phyloP scores from a whole-genome alignment of 208 protist genomes.

The Angomonas ambiguus region DNA sequence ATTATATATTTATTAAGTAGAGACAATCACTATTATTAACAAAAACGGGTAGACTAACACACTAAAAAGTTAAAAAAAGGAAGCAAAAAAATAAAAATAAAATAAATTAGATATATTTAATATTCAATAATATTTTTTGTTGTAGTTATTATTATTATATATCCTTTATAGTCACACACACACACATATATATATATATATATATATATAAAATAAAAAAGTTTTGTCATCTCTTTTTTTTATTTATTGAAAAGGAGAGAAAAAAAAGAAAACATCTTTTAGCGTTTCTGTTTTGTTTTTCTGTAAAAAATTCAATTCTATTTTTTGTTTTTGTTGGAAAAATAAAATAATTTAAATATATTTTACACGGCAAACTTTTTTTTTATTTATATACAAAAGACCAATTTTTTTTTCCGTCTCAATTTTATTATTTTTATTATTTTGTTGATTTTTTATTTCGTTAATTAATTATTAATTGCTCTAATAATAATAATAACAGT shows the following conservation, averaged over 20 bases:
- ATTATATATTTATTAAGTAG: neutral
- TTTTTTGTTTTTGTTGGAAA: conserved; percentile 11
- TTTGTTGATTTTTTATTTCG: too few species aligned
- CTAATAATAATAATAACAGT: conserved; percentile 1
- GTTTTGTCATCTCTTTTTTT: neutral
- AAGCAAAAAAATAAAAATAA: conserved; percentile 1
- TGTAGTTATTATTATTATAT: too few species aligned
- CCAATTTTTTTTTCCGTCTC: neutral
- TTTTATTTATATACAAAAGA: neutral
- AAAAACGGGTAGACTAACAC: neutral
- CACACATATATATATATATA: neutral
- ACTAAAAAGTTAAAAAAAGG: neutral
- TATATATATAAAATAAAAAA: neutral
- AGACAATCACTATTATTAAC: too few species aligned
- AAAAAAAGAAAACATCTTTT: conserved; percentile 4
- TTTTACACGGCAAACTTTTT: conserved; percentile 10
- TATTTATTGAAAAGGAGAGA: too few species aligned
- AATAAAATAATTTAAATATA: conserved; percentile 12
- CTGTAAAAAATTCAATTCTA: neutral
- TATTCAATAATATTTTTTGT: conserved; percentile 1
- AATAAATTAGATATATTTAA: neutral
- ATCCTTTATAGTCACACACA: neutral
- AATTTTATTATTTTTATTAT: conserved; percentile 14
- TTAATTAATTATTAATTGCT: too few species aligned
- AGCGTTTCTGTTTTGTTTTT: neutral